Evolutionary conservation across 2,329 filamentous ascomycete species (phyloP), one percentile per base, ranked within the genome.

Genomic region (Leptographium lundbergii): DNA sequence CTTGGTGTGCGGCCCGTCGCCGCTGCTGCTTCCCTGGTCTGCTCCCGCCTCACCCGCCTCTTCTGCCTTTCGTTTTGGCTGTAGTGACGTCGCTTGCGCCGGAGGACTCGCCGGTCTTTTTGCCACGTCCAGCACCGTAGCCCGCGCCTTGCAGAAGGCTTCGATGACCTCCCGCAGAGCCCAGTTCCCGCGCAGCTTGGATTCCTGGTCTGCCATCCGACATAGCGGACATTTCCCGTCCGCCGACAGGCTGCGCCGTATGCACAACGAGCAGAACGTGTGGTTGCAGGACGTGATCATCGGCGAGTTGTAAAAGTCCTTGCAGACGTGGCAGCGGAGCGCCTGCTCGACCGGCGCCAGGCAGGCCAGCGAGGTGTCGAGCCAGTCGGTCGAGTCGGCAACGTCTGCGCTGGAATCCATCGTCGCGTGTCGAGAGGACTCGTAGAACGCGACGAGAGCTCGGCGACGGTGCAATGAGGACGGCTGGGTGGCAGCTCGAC

Each of bases 231-330:
- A 99, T 71, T 88, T 91, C 10, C 90, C 88, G 64, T 96, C 91
- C 36, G 82, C 80, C 2, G 86, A 86, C 0, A 99, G 79, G 61
- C 88, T 90, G 63, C 91, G 81, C 34, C 94, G 87, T 69, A 99
- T 97, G 71, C 94, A 99, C 58, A 95, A 75, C 7, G 92, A 96
- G 77, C 94, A 99, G 69, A 99, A 99, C 0, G 94, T 97, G 70
- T 99, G 94, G 58, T 84, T 88, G 74, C 94, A 99, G 1, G 89
- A 88, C 0, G 94, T 99, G 63, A 96, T 86, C 82, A 99, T 94
- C 0, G 94, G 94, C 56, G 91, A 95, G 62, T 84, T 84, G 75
- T 89, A 97, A 73, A 97, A 95, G 71, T 99, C 95, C 70, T 97
- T 97, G 81, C 94, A 99, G 61, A 99, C 88, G 72, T 97, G 89